Evolutionary conservation across 2,329 filamentous ascomycete species (phyloP).

Genomic region (Coccinonectria pachysandricola): DNA sequence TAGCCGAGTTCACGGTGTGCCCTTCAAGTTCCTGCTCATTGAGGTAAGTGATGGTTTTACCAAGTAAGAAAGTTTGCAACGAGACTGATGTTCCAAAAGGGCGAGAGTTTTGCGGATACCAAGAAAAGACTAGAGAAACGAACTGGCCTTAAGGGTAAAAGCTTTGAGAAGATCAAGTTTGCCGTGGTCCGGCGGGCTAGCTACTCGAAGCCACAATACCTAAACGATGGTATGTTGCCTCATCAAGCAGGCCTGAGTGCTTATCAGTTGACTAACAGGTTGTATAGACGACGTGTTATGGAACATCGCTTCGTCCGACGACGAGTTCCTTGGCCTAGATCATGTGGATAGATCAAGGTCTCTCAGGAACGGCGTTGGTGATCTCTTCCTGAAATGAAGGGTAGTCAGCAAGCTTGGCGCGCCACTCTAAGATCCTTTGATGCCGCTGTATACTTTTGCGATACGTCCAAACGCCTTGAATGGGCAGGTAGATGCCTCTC

Average conservation of each 20-base stretch:
- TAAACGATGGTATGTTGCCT: constrained; percentile 62
- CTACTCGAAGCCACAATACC: constrained; percentile 70
- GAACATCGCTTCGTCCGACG: constrained; percentile 40
- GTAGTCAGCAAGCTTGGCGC: too few relatives aligned
- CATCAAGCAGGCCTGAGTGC: background rate
- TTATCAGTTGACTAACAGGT: constrained; percentile 10
- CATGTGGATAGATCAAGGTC: constrained; percentile 52
- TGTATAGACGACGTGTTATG: constrained; percentile 47
- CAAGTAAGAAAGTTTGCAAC: too few relatives aligned
- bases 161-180: constrained; percentile 98
- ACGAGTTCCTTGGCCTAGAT: constrained; percentile 55
- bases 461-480: too few relatives aligned
- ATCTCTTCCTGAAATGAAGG: constrained; percentile 50
- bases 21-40: constrained; percentile 81
- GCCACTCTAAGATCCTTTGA: too few relatives aligned
- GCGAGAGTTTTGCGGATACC: constrained; percentile 79
- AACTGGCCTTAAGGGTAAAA: constrained; percentile 93
- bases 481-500: too few relatives aligned
- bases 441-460: constrained; percentile 5
- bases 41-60: constrained; percentile 44
- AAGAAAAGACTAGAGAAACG: constrained; percentile 90
- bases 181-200: constrained; percentile 62
- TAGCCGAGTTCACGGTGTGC: constrained; percentile 72
- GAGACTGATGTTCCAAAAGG: constrained; percentile 33
- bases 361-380: constrained; percentile 48